Conservation (phyloP, 352 stramenopile genomes). For the Sclerospora graminicola region DNA sequence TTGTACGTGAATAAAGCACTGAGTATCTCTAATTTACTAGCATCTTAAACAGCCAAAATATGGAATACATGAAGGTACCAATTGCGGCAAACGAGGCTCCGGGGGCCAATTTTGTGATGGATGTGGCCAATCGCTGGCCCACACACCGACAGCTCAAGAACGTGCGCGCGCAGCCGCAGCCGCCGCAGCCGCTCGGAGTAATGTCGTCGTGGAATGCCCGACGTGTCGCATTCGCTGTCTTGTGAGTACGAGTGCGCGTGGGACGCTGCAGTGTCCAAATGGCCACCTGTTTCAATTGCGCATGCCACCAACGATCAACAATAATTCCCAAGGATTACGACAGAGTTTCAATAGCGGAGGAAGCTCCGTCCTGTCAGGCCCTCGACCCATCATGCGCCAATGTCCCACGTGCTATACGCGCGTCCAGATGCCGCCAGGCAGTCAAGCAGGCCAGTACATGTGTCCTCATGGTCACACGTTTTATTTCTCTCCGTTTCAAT, state of each 20-base stretch:
- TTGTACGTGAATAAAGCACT: no score
- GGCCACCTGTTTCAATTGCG: slow-evolving; percentile 66
- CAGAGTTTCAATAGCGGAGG: slow-evolving; percentile 26
- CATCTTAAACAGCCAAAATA: no score
- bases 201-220: slow-evolving; percentile 67
- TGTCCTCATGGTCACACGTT: slow-evolving; percentile 83
- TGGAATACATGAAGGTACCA: no score
- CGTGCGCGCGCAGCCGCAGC: slow-evolving; percentile 41
- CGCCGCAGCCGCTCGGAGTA: slow-evolving; percentile 40
- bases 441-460: slow-evolving; percentile 82
- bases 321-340: slow-evolving; percentile 31
- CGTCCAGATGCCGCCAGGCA: slow-evolving; percentile 79
- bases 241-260: slow-evolving; percentile 56
- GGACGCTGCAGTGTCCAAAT: slow-evolving; percentile 67
- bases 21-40: no score
- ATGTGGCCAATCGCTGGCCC: slow-evolving; percentile 59
- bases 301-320: slow-evolving; percentile 33
- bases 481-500: slow-evolving; percentile 66
- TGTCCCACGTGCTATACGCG: slow-evolving; percentile 82
- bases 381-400: slow-evolving; percentile 68
- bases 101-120: slow-evolving; percentile 66
- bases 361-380: slow-evolving; percentile 13
- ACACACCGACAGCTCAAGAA: slow-evolving; percentile 66
- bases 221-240: slow-evolving; percentile 69
- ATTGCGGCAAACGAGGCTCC: slow-evolving; percentile 61